Conservation (phyloP, 2,329 filamentous ascomycete genomes). For the Aspergillus fructus region DNA sequence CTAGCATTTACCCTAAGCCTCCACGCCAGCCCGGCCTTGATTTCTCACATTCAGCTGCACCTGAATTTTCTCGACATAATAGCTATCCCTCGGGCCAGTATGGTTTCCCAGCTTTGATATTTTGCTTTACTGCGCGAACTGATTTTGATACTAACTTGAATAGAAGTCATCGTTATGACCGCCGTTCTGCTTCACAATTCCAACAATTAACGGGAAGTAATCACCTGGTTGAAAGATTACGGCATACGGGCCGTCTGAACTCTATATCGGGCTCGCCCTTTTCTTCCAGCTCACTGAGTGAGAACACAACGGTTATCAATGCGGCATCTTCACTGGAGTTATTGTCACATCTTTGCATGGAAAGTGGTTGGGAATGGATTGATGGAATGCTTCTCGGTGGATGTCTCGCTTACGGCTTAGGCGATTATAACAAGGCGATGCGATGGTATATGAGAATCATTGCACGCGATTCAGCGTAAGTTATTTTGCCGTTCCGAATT, state of each 20-base stretch:
- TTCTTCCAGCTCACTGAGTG: constrained; percentile 30
- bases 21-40: constrained; percentile 57
- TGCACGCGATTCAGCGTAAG: constrained; percentile 56
- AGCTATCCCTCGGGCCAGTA: constrained; percentile 40
- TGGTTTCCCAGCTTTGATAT: constrained; percentile 24
- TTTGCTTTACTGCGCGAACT: background rate
- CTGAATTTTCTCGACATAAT: constrained; percentile 31
- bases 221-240: constrained; percentile 30
- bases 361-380: constrained; percentile 83
- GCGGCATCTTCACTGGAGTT: constrained; percentile 70
- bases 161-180: constrained; percentile 19
- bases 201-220: constrained; percentile 26
- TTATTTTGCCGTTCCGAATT: constrained; percentile 17
- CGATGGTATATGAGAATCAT: constrained; percentile 57
- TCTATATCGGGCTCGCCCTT: constrained; percentile 33
- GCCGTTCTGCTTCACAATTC: constrained; percentile 28
- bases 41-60: constrained; percentile 39
- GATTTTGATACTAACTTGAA: constrained; percentile 11
- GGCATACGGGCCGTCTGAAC: constrained; percentile 33
- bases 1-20: constrained; percentile 62
- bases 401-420: constrained; percentile 86
- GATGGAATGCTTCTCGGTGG: constrained; percentile 91
- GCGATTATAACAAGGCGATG: constrained; percentile 70
- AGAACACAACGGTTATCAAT: constrained; percentile 50
- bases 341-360: constrained; percentile 71